Base-by-base conservation (phyloP, 495 filamentous ascomycete genomes). In the Tuber indicum region DNA sequence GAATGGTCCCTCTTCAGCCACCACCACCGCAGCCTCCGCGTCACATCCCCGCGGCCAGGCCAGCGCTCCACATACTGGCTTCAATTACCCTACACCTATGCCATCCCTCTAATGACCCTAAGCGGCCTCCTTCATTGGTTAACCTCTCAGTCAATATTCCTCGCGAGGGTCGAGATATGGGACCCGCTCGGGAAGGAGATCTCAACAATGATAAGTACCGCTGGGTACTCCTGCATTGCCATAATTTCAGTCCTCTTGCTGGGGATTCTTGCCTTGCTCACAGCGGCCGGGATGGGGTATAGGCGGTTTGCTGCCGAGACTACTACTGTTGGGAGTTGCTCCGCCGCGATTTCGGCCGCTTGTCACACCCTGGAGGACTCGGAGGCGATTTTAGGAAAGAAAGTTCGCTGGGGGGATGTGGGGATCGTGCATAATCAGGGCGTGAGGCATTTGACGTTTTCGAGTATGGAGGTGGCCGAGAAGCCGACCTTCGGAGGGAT, bases 41-140 rank as follows among this genome's bases (percentile, higher is more conserved):
- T 74, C 86, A 83, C 84, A 0, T 73, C 78, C 66, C 84, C 85
- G 2, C 70, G 74, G 3, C 83, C 83, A 2, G 73, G 69, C 12
- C 86, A 87, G 71, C 83, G 84, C 0, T 81, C 81, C 4, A 84
- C 83, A 19, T 87, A 86, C 75, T 87, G 78, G 72, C 84, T 87
- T 32, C 77, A 81, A 23, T 72, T 87, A 0, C 86, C 86, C 3
- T 83, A 49, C 47, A 8, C 19, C 19, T 49, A 49, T 0, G 19
- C 19, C 7, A 49, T 49, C 23, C 86, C 85, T 0, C 74, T 87
- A 7, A 43, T 43, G 42, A 43, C 5, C 42, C 42, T 43, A 6
- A 45, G 14, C 3, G 44, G 44, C 10, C 44, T 23, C 7, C 47
- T 45, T 5, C 86, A 87, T 70, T 87, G 86, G 86, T 2, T 49